Percentiles rank a stretch among this genome's conserved stretches.
phyloP scores from a whole-genome alignment of 2,329 filamentous ascomycete genomes.

The Sphaerulina populicola region DNA sequence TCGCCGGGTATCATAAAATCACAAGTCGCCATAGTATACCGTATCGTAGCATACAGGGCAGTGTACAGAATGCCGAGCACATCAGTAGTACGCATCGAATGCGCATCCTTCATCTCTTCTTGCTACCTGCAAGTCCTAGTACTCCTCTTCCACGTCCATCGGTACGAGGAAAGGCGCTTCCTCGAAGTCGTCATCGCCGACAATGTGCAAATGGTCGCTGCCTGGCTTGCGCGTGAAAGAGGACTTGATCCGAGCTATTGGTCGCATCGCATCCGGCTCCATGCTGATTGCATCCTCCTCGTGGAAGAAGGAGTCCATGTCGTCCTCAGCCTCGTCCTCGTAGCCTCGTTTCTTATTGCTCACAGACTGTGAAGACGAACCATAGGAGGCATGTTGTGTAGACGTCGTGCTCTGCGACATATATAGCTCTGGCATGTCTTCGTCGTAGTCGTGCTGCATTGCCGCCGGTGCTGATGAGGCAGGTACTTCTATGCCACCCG shows the following conservation, averaged over 20 bases:
- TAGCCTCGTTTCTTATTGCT: conserved; percentile 28
- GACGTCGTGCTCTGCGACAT: conserved; percentile 35
- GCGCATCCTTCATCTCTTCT: background rate
- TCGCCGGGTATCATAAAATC: background rate
- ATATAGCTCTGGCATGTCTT: conserved; percentile 19
- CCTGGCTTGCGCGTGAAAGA: conserved; percentile 27
- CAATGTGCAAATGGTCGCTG: conserved; percentile 33
- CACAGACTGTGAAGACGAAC: conserved; percentile 2
- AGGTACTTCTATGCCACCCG: conserved; percentile 56
- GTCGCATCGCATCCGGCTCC: conserved; percentile 5
- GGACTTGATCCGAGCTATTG: conserved; percentile 27
- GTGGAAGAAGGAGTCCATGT: conserved; percentile 32
- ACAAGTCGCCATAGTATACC: background rate
- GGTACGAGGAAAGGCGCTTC: conserved; percentile 54
- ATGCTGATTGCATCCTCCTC: conserved; percentile 13
- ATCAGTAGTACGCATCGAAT: background rate
- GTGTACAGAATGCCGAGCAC: background rate
- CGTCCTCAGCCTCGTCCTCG: conserved; percentile 32
- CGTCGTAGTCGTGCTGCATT: conserved; percentile 9
- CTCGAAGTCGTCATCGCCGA: conserved; percentile 52
- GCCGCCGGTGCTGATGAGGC: conserved; percentile 24
- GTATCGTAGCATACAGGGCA: background rate
- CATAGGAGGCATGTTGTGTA: conserved; percentile 34
- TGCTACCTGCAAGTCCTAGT: background rate
- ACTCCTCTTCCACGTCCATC: conserved; percentile 15